These are phyloP conservation scores for Colletotrichum paranaense DNA, from an alignment of 2,329 filamentous ascomycete species.

Conservation along the genomic window DNA sequence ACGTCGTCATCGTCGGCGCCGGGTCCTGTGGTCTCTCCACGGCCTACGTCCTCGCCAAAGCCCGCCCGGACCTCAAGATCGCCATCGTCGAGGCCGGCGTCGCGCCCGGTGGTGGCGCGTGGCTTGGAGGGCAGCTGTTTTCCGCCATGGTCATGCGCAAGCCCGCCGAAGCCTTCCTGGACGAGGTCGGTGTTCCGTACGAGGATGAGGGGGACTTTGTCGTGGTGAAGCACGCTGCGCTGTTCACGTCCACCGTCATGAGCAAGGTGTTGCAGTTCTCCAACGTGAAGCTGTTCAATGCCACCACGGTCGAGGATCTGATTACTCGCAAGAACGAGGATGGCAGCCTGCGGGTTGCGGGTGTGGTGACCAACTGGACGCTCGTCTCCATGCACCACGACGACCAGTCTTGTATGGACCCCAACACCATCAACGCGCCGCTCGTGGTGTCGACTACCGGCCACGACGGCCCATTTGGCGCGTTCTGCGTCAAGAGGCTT, in stretches of 20 bases:
- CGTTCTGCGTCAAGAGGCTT: conserved; percentile 90
- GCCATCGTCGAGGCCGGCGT: conserved; percentile 91
- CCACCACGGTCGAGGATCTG: conserved; percentile 90
- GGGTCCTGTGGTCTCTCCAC: conserved; percentile 89
- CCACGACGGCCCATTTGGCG: conserved; percentile 90
- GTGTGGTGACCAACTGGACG: conserved; percentile 97
- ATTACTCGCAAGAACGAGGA: conserved; percentile 77
- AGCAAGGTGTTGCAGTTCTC: conserved; percentile 85
- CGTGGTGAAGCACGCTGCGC: conserved; percentile 91
- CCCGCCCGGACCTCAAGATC: conserved; percentile 90
- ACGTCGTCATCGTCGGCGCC: conserved; percentile 93
- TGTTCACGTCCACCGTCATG: conserved; percentile 90
- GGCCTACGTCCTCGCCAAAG: conserved; percentile 85
- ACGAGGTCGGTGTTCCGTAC: conserved; percentile 83
- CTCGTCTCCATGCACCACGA: conserved; percentile 89
- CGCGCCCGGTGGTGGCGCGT: conserved; percentile 87
- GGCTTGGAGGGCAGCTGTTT: conserved; percentile 95
- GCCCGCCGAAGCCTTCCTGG: conserved; percentile 86
- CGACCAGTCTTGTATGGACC: conserved; percentile 95
- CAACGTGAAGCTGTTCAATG: conserved; percentile 97
- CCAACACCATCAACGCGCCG: conserved; percentile 95
- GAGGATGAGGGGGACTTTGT: conserved; percentile 85
- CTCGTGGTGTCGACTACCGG: conserved; percentile 90
- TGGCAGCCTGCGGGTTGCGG: conserved; percentile 76
- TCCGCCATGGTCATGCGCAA: conserved; percentile 96